phyloP scores from a whole-genome alignment of 176 grass and related monocot species.

The Puya raimondii region DNA sequence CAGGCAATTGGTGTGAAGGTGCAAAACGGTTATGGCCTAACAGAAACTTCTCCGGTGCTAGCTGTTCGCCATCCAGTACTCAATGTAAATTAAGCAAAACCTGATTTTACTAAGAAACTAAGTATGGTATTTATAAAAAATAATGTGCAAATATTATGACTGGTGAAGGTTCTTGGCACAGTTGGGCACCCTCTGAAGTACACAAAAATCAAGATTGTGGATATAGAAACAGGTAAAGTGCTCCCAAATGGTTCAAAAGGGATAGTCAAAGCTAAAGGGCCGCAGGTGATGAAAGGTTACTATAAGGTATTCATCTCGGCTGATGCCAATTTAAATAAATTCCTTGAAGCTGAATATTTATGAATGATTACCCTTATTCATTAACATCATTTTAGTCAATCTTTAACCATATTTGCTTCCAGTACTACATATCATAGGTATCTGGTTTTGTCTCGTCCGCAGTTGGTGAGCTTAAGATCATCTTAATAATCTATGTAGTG shows the following conservation, averaged over 20 bases:
- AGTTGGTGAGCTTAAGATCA: no score
- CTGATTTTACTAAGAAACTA: neutral
- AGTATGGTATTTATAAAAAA: neutral
- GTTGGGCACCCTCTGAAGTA: slow-evolving; percentile 65
- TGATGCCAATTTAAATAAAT: neutral
- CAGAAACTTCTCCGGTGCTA: slow-evolving; percentile 87
- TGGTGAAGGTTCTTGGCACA: slow-evolving; percentile 82
- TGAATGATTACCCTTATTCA: neutral
- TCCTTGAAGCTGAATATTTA: neutral
- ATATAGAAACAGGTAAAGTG: slow-evolving; percentile 44
- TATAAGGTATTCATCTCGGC: slow-evolving; percentile 57
- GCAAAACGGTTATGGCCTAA: slow-evolving; percentile 92
- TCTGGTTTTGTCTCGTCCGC: no score
- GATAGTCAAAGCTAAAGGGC: slow-evolving; percentile 82
- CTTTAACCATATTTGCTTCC: no score
- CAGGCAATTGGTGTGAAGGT: slow-evolving; percentile 88
- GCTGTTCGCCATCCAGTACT: slow-evolving; percentile 61
- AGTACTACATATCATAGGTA: no score
- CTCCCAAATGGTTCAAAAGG: slow-evolving; percentile 92
- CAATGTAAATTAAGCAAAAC: slow-evolving; percentile 50
- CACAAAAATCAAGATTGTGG: slow-evolving; percentile 76
- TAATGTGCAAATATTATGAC: slow-evolving; percentile 11
- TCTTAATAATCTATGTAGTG: no score
- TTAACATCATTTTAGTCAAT: no score
- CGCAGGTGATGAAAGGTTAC: slow-evolving; percentile 88